phyloP scores from a whole-genome alignment of 305 asterid species.

The Euphrasia arctica region DNA sequence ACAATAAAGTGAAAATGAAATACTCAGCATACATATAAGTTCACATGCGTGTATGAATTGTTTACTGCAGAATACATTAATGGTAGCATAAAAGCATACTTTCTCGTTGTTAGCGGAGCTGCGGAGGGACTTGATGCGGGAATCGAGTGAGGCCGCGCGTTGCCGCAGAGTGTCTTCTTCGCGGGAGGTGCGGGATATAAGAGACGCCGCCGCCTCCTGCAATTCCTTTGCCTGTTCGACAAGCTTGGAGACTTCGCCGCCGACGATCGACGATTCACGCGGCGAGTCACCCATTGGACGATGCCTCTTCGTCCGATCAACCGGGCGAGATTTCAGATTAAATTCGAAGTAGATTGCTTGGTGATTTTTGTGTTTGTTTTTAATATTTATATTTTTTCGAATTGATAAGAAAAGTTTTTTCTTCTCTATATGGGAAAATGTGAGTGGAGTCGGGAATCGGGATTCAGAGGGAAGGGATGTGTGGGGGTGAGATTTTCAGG shows the following conservation, averaged over 20 bases:
- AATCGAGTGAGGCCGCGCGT: constrained; percentile 68
- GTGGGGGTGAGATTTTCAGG: too few relatives aligned
- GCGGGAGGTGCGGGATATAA: constrained; percentile 68
- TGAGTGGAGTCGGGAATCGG: too few relatives aligned
- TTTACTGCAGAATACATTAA: too few relatives aligned
- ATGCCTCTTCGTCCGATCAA: constrained; percentile 28
- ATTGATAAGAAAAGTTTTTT: too few relatives aligned
- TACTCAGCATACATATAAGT: constrained; percentile 16
- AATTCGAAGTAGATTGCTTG: constrained; percentile 17
- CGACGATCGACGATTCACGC: constrained; percentile 32
- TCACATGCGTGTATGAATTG: constrained; percentile 29
- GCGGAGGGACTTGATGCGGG: constrained; percentile 53
- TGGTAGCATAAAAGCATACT: constrained; percentile 29
- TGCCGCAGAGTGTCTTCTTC: constrained; percentile 88
- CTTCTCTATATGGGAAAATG: too few relatives aligned
- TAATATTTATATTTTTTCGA: too few relatives aligned
- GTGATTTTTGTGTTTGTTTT: background rate
- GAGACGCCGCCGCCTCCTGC: constrained; percentile 77
- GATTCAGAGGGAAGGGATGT: too few relatives aligned
- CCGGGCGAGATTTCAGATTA: constrained; percentile 30
- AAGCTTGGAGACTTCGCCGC: constrained; percentile 45
- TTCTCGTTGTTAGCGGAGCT: constrained; percentile 47
- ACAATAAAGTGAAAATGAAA: constrained; percentile 4
- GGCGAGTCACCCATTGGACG: constrained; percentile 40
- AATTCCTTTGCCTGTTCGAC: constrained; percentile 86